Percentiles rank a stretch among this genome's conserved stretches.
Evolutionary conservation across 192 early-diverging fungal genomes (phyloP).

Genomic region (Coemansia sp.): DNA sequence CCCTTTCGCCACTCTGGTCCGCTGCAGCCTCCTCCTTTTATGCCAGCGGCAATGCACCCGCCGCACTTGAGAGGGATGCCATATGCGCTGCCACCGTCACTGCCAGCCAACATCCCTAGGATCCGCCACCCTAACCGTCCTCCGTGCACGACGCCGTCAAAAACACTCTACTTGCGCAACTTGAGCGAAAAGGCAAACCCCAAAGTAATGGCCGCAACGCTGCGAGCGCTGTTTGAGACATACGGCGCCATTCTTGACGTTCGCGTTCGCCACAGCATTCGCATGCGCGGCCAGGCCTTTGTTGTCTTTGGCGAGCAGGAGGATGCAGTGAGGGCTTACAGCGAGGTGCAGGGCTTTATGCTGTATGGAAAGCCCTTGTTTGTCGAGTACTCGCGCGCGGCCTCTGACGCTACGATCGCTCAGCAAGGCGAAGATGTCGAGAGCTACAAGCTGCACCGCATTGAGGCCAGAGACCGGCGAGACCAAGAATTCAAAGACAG

Average conservation of each 20-base stretch:
- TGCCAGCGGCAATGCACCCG: constrained; percentile 9
- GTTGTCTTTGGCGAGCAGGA: constrained; percentile 75
- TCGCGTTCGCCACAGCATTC: constrained; percentile 71
- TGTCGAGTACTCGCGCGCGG: constrained; percentile 41
- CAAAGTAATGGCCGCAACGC: constrained; percentile 66
- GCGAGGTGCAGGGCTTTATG: constrained; percentile 80
- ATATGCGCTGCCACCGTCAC: constrained; percentile 6
- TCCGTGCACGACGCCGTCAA: constrained; percentile 60
- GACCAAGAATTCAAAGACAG: constrained; percentile 13
- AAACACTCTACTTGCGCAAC: constrained; percentile 80
- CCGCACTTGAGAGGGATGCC: neutral
- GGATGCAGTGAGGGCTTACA: constrained; percentile 70
- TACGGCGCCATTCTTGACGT: constrained; percentile 86
- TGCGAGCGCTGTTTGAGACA: constrained; percentile 76
- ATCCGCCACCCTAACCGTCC: constrained; percentile 59
- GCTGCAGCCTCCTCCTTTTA: constrained; percentile 5
- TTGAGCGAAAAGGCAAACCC: constrained; percentile 74
- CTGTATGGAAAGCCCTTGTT: constrained; percentile 81
- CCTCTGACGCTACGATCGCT: constrained; percentile 46
- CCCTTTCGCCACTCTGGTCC: neutral
- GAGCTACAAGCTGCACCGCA: constrained; percentile 21
- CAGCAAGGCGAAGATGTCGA: constrained; percentile 61
- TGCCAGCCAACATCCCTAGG: constrained; percentile 16
- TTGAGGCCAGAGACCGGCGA: constrained; percentile 23
- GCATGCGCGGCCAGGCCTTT: constrained; percentile 94